Evolutionary conservation across 1,284 basidiomycete species (phyloP), one percentile per base, ranked within the genome.

Genomic region (Trametes sp.): DNA sequence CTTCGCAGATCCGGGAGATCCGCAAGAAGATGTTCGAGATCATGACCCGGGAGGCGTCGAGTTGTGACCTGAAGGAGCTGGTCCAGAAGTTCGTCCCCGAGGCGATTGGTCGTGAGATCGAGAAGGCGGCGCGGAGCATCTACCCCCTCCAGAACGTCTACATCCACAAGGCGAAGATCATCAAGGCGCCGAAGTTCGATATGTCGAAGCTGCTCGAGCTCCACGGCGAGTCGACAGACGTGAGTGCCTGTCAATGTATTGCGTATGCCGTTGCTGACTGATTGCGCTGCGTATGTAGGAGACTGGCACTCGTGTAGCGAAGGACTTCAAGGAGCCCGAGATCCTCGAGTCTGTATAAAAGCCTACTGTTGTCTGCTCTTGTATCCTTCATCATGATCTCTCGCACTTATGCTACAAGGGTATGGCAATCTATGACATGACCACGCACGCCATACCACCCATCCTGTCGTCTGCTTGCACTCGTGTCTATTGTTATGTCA

Each of bases 11-110:
- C 75, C 92, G 95, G 69, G 96, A 98, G 84, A 99, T 99, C 81
- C 88, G 98, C 79, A 94, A 95, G 81, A 98, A 98, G 90, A 99
- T 99, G 97, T 96, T 98, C 75, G 98, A 99, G 87, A 98, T 99
- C 81, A 98, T 99, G 89, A 95, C 89, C 69, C 90, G 97, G 73
- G 98, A 99, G 83, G 94, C 95, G 63, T 87, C 94, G 69, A 94
- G 90, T 74, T 97, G 95, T 77, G 98, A 99, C 81, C 82, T 99
- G 82, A 98, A 98, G 89, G 96, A 98, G 83, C 77, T 98, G 73
- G 94, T 98, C 69, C 93, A 95, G 84, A 99, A 99, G 88, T 98
- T 99, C 78, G 91, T 99, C 63, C 97, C 98, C 57, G 98, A 99
- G 84, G 95, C 95, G 66, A 99, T 99, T 74, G 98, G 98, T 73